These are phyloP conservation scores for Kodamaea kaohsiungensis DNA, from an alignment of 805 yeast genomes.

Conservation along the genomic window DNA sequence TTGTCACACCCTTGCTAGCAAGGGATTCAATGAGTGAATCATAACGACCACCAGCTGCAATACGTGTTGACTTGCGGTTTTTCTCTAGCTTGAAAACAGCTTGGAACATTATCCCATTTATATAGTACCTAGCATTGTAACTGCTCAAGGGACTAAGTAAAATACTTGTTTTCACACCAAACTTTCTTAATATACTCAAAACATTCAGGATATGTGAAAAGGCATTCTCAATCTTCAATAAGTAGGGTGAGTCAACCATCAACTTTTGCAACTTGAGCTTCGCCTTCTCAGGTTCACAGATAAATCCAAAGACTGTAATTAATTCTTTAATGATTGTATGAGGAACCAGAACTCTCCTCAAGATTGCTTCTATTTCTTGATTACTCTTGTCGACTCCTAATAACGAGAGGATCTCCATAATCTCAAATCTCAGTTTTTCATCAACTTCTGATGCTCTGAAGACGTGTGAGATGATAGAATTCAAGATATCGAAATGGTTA, in stretches of 20 bases:
- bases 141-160: constrained; percentile 80
- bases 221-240: constrained; percentile 61
- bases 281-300: constrained; percentile 66
- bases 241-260: constrained; percentile 72
- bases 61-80: constrained; percentile 42
- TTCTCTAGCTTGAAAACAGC: constrained; percentile 67
- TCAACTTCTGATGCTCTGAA: constrained; percentile 79
- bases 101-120: constrained; percentile 85
- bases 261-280: constrained; percentile 61
- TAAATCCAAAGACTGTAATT: constrained; percentile 71
- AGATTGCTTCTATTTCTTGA: constrained; percentile 50
- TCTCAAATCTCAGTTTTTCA: constrained; percentile 56
- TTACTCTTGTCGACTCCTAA: constrained; percentile 68
- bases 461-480: constrained; percentile 62
- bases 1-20: constrained; percentile 44
- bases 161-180: constrained; percentile 61
- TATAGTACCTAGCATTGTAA: constrained; percentile 77
- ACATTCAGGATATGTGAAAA: constrained; percentile 64
- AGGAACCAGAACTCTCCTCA: constrained; percentile 67
- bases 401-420: constrained; percentile 72
- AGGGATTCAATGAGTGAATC: constrained; percentile 70
- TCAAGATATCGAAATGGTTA: constrained; percentile 80
- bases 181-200: constrained; percentile 48
- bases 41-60: constrained; percentile 95
- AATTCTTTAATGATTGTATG: constrained; percentile 82